Evolutionary conservation across 2,329 filamentous ascomycete species (phyloP), one percentile per base, ranked within the genome.

Genomic region (Zymoseptoria tritici): DNA sequence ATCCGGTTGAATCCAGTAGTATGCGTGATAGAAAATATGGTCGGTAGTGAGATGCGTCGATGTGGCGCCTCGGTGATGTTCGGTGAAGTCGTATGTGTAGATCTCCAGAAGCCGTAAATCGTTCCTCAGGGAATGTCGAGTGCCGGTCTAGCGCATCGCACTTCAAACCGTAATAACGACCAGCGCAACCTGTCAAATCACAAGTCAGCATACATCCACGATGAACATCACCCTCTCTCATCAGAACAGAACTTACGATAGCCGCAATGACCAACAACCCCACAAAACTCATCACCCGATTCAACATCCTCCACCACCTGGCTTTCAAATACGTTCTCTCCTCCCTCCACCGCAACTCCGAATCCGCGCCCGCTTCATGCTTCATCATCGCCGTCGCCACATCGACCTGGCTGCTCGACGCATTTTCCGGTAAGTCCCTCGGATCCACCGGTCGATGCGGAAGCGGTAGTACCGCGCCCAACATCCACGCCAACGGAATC

Each of bases 241-340:
- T n/a, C n/a, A n/a, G n/a, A n/a, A n/a, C n/a, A n/a, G n/a, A n/a
- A n/a, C n/a, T n/a, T n/a, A 74, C 72, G 24, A 74, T 68, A 53
- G 71, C 73, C 21, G 57, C 73, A 57, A 75, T 68, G 16, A 74
- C 64, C 11, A 64, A 62, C 26, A 75, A 55, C 3, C 73, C 73
- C 56, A 75, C 65, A 16, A 74, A 61, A 60, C 70, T 71, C 73
- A 75, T 75, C 22, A 74, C 64, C 22, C 73, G 67, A 62, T 75
- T 75, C 56, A 74, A 60, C 52, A 65, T 68, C 56, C 72, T 63
- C 73, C 73, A 75, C 73, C 73, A 75, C 50, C 64, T 66, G 4
- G 71, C 72, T 60, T 74, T 74, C 26, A 68, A 49, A 55, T 65
- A 74, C 16, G 56, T 55, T 55, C 65, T 64, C 65, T 74, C 72